These are phyloP conservation scores for Lasiodiplodia theobromae DNA, from an alignment of 2,329 filamentous ascomycete species.

Conservation along the genomic window DNA sequence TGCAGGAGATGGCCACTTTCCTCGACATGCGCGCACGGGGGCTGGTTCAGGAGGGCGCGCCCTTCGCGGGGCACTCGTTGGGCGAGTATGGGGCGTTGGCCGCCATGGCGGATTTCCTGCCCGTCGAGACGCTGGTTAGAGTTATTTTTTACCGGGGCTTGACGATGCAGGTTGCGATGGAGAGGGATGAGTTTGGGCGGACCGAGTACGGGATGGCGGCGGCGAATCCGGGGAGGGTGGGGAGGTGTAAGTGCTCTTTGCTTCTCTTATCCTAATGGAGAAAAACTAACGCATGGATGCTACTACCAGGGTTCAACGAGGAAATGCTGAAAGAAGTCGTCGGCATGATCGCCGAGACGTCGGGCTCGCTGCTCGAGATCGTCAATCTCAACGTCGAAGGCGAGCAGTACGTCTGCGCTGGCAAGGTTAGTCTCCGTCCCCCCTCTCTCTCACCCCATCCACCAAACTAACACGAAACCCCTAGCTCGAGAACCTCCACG, in stretches of 20 bases:
- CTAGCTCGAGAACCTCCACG: conserved; percentile 1
- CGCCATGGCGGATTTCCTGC: conserved; percentile 33
- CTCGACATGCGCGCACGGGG: conserved; percentile 31
- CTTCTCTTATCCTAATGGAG: too few relatives aligned
- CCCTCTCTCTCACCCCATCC: neutral
- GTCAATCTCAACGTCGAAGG: conserved; percentile 26
- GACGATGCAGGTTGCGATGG: conserved; percentile 6
- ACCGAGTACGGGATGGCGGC: neutral
- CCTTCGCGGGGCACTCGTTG: conserved; percentile 34
- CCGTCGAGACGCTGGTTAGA: conserved; percentile 32
- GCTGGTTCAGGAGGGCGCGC: conserved; percentile 16
- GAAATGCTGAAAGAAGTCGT: neutral
- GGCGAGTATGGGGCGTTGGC: conserved; percentile 35
- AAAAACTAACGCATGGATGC: too few relatives aligned
- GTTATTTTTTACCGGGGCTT: conserved; percentile 25
- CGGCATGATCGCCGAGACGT: neutral
- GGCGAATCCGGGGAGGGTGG: neutral
- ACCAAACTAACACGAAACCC: neutral
- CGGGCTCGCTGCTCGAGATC: conserved; percentile 5
- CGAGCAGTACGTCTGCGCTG: conserved; percentile 28
- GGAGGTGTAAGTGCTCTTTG: conserved; percentile 7
- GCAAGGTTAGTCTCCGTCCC: neutral
- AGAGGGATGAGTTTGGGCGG: neutral
- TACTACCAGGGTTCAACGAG: neutral
- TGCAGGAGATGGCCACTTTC: neutral